Conservation (phyloP, 148 eudicot species). For the Chenopodium formosanum region DNA sequence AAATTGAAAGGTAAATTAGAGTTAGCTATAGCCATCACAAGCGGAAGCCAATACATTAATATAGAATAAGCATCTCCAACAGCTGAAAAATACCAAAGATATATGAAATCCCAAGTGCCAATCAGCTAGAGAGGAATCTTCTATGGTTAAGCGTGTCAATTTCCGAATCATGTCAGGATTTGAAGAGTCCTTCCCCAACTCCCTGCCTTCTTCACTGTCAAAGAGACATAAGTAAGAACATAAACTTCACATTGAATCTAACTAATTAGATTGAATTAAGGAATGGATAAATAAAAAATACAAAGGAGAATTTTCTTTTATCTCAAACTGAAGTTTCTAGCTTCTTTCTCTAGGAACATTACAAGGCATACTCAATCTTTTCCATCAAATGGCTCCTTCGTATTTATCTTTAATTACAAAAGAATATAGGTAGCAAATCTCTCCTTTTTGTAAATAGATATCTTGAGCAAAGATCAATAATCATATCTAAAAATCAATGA, state of each 20-base stretch:
- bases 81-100: constrained; percentile 53
- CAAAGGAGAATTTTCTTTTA: not conserved
- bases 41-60: not conserved
- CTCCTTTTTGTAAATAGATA: not conserved
- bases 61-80: constrained; percentile 2
- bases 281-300: not conserved
- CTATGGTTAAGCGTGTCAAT: constrained; percentile 54
- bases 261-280: not conserved
- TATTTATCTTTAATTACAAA: not conserved
- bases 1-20: not conserved
- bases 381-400: not conserved
- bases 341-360: not conserved
- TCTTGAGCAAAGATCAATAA: not conserved
- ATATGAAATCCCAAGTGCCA: constrained; percentile 96
- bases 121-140: constrained; percentile 68
- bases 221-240: constrained; percentile 19
- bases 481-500: not conserved
- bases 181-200: constrained; percentile 51
- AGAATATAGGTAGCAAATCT: not conserved
- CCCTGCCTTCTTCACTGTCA: constrained; percentile 70
- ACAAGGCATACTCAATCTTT: not conserved
- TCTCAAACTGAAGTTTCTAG: not conserved
- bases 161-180: constrained; percentile 50
- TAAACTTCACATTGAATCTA: not conserved
- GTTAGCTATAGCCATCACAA: not conserved